Evolutionary conservation across 306 rosid species (phyloP), one percentile per base, ranked within the genome.

Genomic region (Leucaena leucocephala): DNA sequence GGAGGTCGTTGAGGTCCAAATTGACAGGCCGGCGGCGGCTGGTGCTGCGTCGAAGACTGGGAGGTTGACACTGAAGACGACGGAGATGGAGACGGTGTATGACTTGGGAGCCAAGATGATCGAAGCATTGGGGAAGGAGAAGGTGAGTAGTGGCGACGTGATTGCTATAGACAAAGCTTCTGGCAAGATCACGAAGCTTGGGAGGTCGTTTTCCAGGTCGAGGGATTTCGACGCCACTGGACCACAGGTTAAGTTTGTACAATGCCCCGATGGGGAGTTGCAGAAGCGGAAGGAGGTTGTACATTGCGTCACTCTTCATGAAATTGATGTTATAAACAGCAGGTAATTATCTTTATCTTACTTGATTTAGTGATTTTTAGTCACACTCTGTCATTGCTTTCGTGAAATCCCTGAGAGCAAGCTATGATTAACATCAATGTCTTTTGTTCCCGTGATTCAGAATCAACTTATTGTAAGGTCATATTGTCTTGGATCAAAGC

Each of bases 251-350:
- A 95, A 95, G 86, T 91, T 95, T 78, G 88, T 95, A 76, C 97
- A 92, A 82, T 95, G 99, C 83, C 99, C 99, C 7, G 99, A 95
- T 62, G 99, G 99, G 17, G 99, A 95, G 93, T 82, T 95, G 83
- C 99, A 95, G 89, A 95, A 95, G 88, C 84, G 99, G 79, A 95
- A 95, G 91, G 99, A 95, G 88, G 97, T 95, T 5, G 99, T 95
- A 76, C 99, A 95, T 82, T 95, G 98, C 36, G 99, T 95, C 39
- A 87, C 98, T 8, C 98, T 95, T 80, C 99, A 95, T 81, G 99
- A 95, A 87, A 95, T 95, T 72, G 99, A 95, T 89, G 98, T 93
- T 71, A 95, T 95, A 82, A 95, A 95, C 76, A 95, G 99, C 97
- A 91, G 99, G 98, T 93, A 63, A n/a, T 8, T 73, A 4, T 0